A percentile compares a stretch with the other conserved stretches of the same genome.
phyloP scores from a whole-genome alignment of 2,329 filamentous ascomycete species.

The Fusarium equiseti region DNA sequence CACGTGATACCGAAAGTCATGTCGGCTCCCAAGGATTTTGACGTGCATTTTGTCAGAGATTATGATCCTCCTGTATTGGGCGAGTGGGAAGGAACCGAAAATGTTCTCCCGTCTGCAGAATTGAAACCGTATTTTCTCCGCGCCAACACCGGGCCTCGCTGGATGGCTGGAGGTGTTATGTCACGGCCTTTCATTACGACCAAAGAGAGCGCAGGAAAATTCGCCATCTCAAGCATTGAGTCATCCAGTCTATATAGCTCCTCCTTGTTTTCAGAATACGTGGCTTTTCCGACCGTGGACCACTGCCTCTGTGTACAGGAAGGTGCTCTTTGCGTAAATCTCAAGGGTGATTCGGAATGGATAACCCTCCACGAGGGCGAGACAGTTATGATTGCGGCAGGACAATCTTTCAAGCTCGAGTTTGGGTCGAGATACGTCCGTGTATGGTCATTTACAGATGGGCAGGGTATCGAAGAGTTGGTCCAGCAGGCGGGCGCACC shows the following conservation, averaged over 20 bases:
- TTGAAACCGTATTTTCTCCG: slow-evolving; percentile 63
- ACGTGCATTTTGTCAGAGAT: slow-evolving; percentile 65
- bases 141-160: slow-evolving; percentile 62
- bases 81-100: slow-evolving; percentile 58
- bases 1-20: slow-evolving; percentile 67
- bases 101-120: slow-evolving; percentile 52
- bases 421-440: slow-evolving; percentile 62
- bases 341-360: slow-evolving; percentile 47
- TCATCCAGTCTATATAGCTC: slow-evolving; percentile 53
- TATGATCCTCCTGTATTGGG: slow-evolving; percentile 59
- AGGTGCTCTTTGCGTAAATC: slow-evolving; percentile 57
- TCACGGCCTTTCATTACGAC: slow-evolving; percentile 61
- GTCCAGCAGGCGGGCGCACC: slow-evolving; percentile 54
- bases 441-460: slow-evolving; percentile 62
- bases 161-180: slow-evolving; percentile 59
- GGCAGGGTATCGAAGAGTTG: slow-evolving; percentile 61
- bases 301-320: slow-evolving; percentile 65
- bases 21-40: slow-evolving; percentile 66
- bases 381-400: slow-evolving; percentile 61
- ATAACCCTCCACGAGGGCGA: slow-evolving; percentile 56
- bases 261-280: slow-evolving; percentile 52
- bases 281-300: slow-evolving; percentile 62
- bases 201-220: slow-evolving; percentile 60
- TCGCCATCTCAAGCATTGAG: slow-evolving; percentile 67
- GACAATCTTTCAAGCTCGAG: slow-evolving; percentile 58